Percentiles rank a stretch among this genome's conserved stretches.
These are phyloP conservation scores for Colletotrichum phormii DNA, from an alignment of 2,329 filamentous ascomycete species.

Conservation along the genomic window DNA sequence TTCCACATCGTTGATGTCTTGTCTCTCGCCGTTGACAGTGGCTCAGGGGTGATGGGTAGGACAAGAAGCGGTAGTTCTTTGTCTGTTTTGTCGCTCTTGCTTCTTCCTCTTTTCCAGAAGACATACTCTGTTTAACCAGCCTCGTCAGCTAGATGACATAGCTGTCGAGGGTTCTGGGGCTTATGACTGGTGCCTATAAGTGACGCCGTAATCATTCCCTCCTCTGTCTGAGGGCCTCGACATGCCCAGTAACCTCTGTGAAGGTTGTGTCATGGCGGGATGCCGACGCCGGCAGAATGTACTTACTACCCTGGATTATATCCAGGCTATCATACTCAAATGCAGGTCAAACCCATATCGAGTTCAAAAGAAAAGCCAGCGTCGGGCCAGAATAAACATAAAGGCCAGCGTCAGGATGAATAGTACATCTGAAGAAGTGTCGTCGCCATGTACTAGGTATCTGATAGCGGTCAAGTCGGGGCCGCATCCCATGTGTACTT, in stretches of 20 bases:
- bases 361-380: background rate
- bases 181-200: background rate
- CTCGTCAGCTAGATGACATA: background rate
- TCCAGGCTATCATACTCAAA: background rate
- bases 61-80: background rate
- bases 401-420: background rate
- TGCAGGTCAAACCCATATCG: background rate
- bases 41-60: background rate
- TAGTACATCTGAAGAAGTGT: background rate
- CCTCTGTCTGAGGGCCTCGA: background rate
- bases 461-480: background rate
- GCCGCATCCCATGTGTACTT: background rate
- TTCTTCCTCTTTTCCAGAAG: background rate
- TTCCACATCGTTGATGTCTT: background rate
- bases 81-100: background rate
- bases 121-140: background rate
- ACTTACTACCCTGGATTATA: background rate
- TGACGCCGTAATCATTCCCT: background rate
- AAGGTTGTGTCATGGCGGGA: background rate
- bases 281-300: background rate
- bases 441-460: background rate
- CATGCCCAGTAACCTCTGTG: background rate
- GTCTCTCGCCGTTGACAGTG: slow-evolving; percentile 1
- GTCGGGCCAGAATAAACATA: no score
- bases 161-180: background rate